Percentiles rank a stretch among this genome's conserved stretches.
Conservation (phyloP, 768 basidiomycete species). For the Sarcomyxa edulis region DNA sequence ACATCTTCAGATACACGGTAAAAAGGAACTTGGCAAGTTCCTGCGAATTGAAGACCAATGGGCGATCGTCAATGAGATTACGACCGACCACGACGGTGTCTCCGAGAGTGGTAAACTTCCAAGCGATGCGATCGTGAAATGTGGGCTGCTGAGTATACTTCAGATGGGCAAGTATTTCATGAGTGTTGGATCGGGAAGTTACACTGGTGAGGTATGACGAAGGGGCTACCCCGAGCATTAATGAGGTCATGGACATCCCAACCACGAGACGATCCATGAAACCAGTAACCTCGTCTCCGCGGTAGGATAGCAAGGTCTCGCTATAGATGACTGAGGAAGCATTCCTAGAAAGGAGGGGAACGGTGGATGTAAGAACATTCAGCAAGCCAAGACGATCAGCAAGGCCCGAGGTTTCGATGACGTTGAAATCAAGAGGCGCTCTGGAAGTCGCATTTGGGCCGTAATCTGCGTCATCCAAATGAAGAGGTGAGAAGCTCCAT, state of each 20-base stretch:
- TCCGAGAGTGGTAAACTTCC: constrained; percentile 26
- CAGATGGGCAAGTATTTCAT: constrained; percentile 27
- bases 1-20: constrained; percentile 33
- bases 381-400: constrained; percentile 31
- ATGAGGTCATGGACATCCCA: constrained; percentile 25
- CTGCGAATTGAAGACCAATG: constrained; percentile 12
- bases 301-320: constrained; percentile 20
- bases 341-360: constrained; percentile 20
- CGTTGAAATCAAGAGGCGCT: constrained; percentile 27
- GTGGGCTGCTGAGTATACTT: constrained; percentile 11
- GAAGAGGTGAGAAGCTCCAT: constrained; percentile 20
- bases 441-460: not conserved
- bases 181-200: constrained; percentile 26
- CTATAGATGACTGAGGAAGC: constrained; percentile 25
- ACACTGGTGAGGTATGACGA: constrained; percentile 28
- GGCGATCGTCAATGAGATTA: constrained; percentile 1
- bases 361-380: constrained; percentile 27
- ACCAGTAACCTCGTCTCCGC: constrained; percentile 23
- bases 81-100: constrained; percentile 12
- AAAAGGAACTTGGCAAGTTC: constrained; percentile 32
- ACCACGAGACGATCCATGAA: constrained; percentile 24
- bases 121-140: constrained; percentile 30
- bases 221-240: constrained; percentile 30
- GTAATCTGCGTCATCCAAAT: constrained; percentile 23
- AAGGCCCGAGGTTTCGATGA: constrained; percentile 37